Conservation (phyloP, 2,329 filamentous ascomycete species). For the Clathrospora elynae region DNA sequence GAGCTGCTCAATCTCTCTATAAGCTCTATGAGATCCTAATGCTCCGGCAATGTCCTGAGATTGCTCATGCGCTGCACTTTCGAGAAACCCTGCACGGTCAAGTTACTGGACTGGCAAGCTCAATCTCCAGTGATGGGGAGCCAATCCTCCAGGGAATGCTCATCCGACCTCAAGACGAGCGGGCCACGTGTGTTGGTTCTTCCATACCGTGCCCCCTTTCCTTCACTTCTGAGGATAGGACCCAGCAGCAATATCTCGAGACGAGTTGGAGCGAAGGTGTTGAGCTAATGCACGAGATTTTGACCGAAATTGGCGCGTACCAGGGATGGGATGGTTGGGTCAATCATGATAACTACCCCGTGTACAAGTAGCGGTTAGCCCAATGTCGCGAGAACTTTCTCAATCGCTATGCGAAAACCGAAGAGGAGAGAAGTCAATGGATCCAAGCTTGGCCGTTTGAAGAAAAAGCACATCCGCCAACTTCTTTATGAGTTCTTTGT, state of each 20-base stretch:
- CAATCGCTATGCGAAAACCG: conserved; percentile 21
- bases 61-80: conserved; percentile 19
- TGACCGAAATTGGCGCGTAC: conserved; percentile 26
- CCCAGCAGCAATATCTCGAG: conserved; percentile 22
- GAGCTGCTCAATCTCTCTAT: conserved; percentile 27
- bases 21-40: conserved; percentile 26
- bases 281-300: conserved; percentile 27
- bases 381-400: conserved; percentile 27
- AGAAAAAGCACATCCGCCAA: too few relatives aligned
- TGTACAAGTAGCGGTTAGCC: conserved; percentile 26
- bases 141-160: conserved; percentile 23
- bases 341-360: conserved; percentile 25
- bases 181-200: conserved; percentile 13
- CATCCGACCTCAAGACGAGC: conserved; percentile 25
- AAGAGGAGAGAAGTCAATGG: conserved; percentile 27
- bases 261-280: conserved; percentile 26
- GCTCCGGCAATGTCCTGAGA: conserved; percentile 21
- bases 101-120: conserved; percentile 23
- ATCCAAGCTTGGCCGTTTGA: conserved; percentile 23
- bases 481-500: too few relatives aligned
- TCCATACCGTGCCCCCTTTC: conserved; percentile 25
- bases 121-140: conserved; percentile 25
- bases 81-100: conserved; percentile 20
- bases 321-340: conserved; percentile 34
- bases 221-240: conserved; percentile 22